Evolutionary conservation across 805 yeast genomes (phyloP).

Genomic region (Cyberlindnera subsufficiens): DNA sequence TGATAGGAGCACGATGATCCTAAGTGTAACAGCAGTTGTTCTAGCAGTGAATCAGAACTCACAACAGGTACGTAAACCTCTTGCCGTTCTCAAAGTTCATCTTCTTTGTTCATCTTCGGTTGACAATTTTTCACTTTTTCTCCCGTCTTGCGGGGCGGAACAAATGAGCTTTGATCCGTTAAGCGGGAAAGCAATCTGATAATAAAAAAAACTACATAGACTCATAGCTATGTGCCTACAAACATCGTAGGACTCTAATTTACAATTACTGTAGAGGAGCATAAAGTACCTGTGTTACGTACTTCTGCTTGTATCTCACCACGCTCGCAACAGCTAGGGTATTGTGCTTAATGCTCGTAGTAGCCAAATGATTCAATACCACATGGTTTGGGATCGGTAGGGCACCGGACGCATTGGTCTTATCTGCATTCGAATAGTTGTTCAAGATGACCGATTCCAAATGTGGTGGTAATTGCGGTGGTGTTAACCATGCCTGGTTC

Average conservation of each 20-base stretch:
- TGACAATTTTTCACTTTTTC: no score
- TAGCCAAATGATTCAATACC: conserved; percentile 89
- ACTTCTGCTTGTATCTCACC: conserved; percentile 81
- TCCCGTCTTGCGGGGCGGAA: no score
- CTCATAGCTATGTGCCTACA: no score
- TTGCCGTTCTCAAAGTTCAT: no score
- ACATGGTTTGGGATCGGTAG: conserved; percentile 93
- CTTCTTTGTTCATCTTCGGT: no score
- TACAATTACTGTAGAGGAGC: conserved; percentile 61
- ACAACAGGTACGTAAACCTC: no score
- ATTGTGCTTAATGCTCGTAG: conserved; percentile 89
- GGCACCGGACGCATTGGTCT: conserved; percentile 81
- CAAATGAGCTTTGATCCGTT: no score
- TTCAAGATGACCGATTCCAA: conserved; percentile 89
- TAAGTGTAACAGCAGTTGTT: no score
- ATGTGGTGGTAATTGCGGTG: conserved; percentile 97
- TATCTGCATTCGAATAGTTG: conserved; percentile 53
- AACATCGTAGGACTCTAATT: background rate
- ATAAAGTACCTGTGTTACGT: conserved; percentile 86
- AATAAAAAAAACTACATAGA: no score
- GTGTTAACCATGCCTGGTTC: conserved; percentile 65
- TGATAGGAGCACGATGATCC: no score
- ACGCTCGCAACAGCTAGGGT: conserved; percentile 91
- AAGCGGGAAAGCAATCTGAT: no score
- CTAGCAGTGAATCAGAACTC: no score